Conservation (phyloP, 257 asterid genomes). For the Echium plantagineum region DNA sequence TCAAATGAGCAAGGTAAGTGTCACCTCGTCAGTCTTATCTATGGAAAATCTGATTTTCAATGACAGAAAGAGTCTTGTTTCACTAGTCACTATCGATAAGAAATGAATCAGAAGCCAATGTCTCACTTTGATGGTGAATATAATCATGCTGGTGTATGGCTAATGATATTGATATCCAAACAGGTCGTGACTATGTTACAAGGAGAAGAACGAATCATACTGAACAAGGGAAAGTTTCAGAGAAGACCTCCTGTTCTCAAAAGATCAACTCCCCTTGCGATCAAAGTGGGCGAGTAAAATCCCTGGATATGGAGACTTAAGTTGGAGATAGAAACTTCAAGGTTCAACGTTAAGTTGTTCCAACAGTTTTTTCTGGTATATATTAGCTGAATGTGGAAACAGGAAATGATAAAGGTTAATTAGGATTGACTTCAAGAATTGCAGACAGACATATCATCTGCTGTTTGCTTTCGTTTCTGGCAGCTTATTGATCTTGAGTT, state of each 20-base stretch:
- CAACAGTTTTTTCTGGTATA: not conserved
- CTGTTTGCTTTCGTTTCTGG: not conserved
- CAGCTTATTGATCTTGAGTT: not conserved
- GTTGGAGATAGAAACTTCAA: too few species aligned
- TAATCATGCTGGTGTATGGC: not conserved
- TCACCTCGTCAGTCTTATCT: not conserved
- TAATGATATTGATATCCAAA: not conserved
- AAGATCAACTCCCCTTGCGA: not conserved
- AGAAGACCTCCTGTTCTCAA: not conserved
- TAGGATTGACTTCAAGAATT: not conserved
- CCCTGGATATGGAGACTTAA: not conserved
- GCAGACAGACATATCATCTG: not conserved
- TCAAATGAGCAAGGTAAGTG: conserved; percentile 69
- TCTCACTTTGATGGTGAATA: not conserved
- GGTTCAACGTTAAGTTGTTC: not conserved
- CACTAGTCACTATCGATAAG: too few species aligned
- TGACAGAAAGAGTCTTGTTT: too few species aligned
- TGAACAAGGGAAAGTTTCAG: not conserved
- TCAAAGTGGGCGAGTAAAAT: not conserved
- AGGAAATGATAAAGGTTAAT: not conserved
- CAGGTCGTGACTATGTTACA: conserved; percentile 72
- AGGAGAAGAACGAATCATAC: conserved; percentile 38
- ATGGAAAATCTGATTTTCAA: too few species aligned
- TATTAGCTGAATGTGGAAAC: not conserved
- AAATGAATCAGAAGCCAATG: too few species aligned